These are phyloP conservation scores for Chlamydomonas urium DNA, from an alignment of 139 green algal genomes.

Conservation along the genomic window DNA sequence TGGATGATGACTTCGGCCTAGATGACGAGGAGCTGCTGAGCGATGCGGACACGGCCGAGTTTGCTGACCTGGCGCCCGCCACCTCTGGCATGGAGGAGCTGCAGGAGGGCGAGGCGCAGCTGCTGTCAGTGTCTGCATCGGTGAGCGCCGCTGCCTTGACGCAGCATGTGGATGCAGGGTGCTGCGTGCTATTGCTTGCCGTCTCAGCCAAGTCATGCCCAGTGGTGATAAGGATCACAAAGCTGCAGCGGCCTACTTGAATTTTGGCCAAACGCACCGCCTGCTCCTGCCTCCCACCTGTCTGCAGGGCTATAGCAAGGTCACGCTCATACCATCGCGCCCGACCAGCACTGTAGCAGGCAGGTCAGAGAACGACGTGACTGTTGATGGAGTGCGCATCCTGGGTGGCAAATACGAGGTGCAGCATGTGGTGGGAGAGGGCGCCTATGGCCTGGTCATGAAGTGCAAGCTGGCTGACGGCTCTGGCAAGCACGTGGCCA, in stretches of 20 bases:
- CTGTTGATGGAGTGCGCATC: constrained; percentile 36
- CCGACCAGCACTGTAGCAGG: neutral
- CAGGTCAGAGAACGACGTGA: constrained; percentile 18
- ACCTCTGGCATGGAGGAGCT: too few relatives aligned
- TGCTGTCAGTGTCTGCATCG: constrained; percentile 19
- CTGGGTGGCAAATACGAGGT: constrained; percentile 44
- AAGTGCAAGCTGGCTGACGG: constrained; percentile 49
- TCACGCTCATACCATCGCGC: neutral
- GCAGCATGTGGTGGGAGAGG: constrained; percentile 71
- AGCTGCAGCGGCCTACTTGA: neutral
- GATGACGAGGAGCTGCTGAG: constrained; percentile 16
- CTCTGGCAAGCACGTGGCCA: constrained; percentile 52
- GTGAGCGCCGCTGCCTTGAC: neutral
- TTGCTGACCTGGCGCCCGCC: too few relatives aligned
- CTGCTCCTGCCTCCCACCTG: neutral
- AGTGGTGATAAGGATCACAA: neutral
- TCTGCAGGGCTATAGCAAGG: neutral
- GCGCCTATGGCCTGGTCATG: constrained; percentile 80
- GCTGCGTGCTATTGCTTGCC: neutral
- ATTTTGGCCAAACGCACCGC: neutral
- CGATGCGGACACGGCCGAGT: too few relatives aligned
- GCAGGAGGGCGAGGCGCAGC: constrained; percentile 11
- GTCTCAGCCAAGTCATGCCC: neutral
- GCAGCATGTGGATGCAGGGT: neutral
- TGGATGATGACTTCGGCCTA: neutral